Percentiles rank a stretch among this genome's conserved stretches.
Conservation (phyloP, 495 filamentous ascomycete genomes). For the Annulohypoxylon nitens region DNA sequence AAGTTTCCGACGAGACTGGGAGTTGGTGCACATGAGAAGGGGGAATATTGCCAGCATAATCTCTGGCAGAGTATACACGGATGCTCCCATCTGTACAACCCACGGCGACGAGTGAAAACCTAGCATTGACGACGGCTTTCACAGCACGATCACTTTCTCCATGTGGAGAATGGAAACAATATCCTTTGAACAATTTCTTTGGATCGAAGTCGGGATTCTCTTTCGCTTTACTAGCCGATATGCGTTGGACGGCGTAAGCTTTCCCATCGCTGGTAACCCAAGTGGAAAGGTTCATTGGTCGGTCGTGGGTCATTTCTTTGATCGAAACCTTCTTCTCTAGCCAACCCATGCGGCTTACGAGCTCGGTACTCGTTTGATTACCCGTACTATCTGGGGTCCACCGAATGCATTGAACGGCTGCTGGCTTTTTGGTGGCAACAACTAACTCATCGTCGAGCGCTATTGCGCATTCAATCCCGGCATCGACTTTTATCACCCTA, state of each 20-base stretch:
- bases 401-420: conserved; percentile 94
- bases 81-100: conserved; percentile 85
- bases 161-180: conserved; percentile 87
- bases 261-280: conserved; percentile 94
- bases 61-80: conserved; percentile 87
- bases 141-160: conserved; percentile 70
- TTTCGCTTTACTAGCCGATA: conserved; percentile 39
- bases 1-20: conserved; percentile 71
- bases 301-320: conserved; percentile 92
- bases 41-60: conserved; percentile 93
- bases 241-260: conserved; percentile 91
- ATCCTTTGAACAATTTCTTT: conserved; percentile 85
- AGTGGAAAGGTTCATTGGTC: conserved; percentile 94
- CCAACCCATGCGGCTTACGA: conserved; percentile 88
- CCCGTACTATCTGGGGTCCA: conserved; percentile 88
- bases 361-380: conserved; percentile 89
- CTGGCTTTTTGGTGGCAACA: conserved; percentile 92
- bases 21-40: conserved; percentile 83
- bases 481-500: conserved; percentile 98
- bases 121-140: conserved; percentile 87
- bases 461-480: conserved; percentile 87
- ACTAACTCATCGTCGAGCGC: conserved; percentile 94
- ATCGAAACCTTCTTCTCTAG: conserved; percentile 81
- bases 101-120: conserved; percentile 92
- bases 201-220: conserved; percentile 53